phyloP scores from a whole-genome alignment of 2,329 filamentous ascomycete species.

The Chaetomium sp. region DNA sequence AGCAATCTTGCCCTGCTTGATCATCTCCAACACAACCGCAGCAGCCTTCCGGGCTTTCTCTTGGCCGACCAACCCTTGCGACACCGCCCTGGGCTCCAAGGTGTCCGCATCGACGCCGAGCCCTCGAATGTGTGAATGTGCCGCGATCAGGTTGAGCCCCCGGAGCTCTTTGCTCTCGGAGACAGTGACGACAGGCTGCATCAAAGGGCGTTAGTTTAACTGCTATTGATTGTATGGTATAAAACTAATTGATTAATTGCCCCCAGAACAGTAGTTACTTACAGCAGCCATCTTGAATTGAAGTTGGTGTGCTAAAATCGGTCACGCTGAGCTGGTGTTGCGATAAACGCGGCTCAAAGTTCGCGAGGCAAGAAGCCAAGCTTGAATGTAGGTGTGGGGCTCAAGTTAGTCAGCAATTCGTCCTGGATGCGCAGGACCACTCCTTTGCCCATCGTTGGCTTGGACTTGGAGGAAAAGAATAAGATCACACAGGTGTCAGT shows the following conservation, averaged over 20 bases:
- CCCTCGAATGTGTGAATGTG: slow-evolving; percentile 95
- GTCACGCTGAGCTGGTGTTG: slow-evolving; percentile 4
- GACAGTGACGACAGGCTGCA: slow-evolving; percentile 64
- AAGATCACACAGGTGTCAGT: no score
- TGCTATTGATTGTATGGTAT: neutral
- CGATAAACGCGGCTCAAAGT: neutral
- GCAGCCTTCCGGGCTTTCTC: slow-evolving; percentile 95
- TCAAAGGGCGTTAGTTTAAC: slow-evolving; percentile 5
- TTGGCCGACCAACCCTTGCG: slow-evolving; percentile 92
- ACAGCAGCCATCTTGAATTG: slow-evolving; percentile 46
- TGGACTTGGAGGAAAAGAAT: no score
- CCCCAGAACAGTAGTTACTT: slow-evolving; percentile 26
- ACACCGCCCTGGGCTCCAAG: slow-evolving; percentile 74
- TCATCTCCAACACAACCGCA: slow-evolving; percentile 96
- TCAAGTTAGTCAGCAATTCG: no score
- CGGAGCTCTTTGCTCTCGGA: slow-evolving; percentile 94
- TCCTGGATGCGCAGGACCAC: no score
- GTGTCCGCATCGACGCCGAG: slow-evolving; percentile 89
- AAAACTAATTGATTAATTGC: neutral
- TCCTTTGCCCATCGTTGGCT: no score
- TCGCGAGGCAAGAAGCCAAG: neutral
- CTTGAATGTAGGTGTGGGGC: no score
- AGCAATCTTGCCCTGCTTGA: slow-evolving; percentile 97
- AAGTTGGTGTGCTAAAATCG: slow-evolving; percentile 14
- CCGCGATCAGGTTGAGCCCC: slow-evolving; percentile 93